Evolutionary conservation across 345 rosid species (phyloP), one percentile per base, ranked within the genome.

Genomic region (Gossypium stocksii): DNA sequence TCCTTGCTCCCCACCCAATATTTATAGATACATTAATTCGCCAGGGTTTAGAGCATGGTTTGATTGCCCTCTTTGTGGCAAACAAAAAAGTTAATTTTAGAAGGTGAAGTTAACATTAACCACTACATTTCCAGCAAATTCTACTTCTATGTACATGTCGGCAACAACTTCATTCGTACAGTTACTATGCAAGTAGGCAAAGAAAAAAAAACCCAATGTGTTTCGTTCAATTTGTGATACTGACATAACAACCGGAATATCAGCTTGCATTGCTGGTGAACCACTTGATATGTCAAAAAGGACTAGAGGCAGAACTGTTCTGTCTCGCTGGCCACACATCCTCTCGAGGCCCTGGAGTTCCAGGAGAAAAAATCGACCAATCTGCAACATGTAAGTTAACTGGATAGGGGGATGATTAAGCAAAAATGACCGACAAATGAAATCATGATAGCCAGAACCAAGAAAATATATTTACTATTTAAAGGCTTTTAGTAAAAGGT

Each of bases 271-370:
- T 66, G 83, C 86, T 3, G 97, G 92, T 74, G 97, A 90, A 71
- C 77, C 82, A 20, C 80, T 79, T 71, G 90, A 74, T 80, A 93
- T 84, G 73, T 89, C 87, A 41, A 95, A 34, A 95, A 61, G 84
- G 95, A 80, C 90, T 89, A 16, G 96, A 88, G 80, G 85, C 85
- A 15, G 87, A 80, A 80, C 96, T 90, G 75, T 83, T 89, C 77
- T 86, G 97, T 83, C 97, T 93, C 54, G 96, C 89, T 72, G 93
- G 90, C 99, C 97, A 93, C 69, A 87, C 75, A 76, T 90, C 98
- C 77, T 93, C 97, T 80, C 86, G 87, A 61, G 91, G 91, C 67
- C 96, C 99, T 93, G 99, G 99, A 85, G 97, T 93, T 83, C 86
- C 83, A 79, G 98, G 97, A 89, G 92, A 86, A 79, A 70, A 82